Evolutionary conservation across 805 yeast species (phyloP), one percentile per base, ranked within the genome.

Genomic region (Teunomyces kruisii): DNA sequence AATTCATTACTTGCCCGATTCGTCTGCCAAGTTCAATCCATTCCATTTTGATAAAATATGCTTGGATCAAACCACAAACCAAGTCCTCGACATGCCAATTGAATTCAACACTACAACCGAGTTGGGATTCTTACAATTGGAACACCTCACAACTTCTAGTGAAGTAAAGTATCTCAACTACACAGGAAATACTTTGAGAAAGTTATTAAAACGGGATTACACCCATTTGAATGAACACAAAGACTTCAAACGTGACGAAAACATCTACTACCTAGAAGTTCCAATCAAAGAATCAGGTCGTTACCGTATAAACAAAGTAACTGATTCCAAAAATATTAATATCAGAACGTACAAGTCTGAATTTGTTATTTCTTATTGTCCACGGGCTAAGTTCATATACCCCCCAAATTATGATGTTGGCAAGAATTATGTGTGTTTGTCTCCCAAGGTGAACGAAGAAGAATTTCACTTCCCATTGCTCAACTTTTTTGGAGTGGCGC

Each of bases 1-100:
- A 0, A 84, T 94, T 49, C 86, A 91, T 57, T 86, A 87, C 49
- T 70, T 94, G 29, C 98, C 99, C 0, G 97, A 92, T 64, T 86
- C 95, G 36, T 84, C 95, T 0, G 96, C 95, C 4, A 72, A 75
- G 56, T 67, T 94, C 54, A 89, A 91, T 51, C 97, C 97, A 2
- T 78, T 81, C 54, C 79, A 74, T 40, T 81, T 78, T 42, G 59
- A 58, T 24, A 72, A 79, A 4, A 78, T 76, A 48, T 94, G 99
- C 67, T 52, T 86, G 36, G 77, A 78, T 13, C 52, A 59, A 10
- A 44, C 46, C 7, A 57, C 48, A 56, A 61, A 40, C 57, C 55
- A 61, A 29, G 56, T 61, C 10, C 49, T 76, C 24, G 55, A 57
- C 28, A 70, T 90, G 48, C 97, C 98, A 6, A 72, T 94, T 10